Base-by-base conservation (phyloP, 73 alveolate species). In the Tetrahymena malaccensis region DNA sequence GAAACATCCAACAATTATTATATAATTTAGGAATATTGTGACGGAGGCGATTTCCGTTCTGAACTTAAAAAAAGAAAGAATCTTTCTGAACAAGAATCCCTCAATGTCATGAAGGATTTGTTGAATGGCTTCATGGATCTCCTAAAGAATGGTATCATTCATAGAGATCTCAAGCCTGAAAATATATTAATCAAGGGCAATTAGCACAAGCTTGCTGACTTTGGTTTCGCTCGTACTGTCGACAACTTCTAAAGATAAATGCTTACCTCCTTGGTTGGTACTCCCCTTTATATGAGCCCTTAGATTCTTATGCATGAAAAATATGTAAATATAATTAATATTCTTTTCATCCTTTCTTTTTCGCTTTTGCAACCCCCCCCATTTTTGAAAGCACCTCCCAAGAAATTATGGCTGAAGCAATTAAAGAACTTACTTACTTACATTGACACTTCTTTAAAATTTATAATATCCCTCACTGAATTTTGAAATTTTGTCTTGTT, bases 1-100 rank as follows among this genome's bases (percentile, higher is more conserved):
- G 97, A 96, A 96, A 96, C 98, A 34, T 17, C 95, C n/a, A 95
- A 96, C 58, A 94, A 95, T 55, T 95, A 55, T 35, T 96, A 96
- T 43, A 43, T 96, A n/a, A 94, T 96, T 34, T 94, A 95, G 50
- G 98, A 96, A 44, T 96, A 22, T 84, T 95, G 97, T 83, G 96
- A 94, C 50, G 98, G 98, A 31, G 98, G 98, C 25, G 98, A 96
- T 84, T 96, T 96, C 27, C 58, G 94, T 55, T 85, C 85, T 84
- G 93, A 85, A 22, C n/a, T 95, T 38, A 95, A 95, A 50, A 89
- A 95, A 50, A 95, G 38, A 70, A 95, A 95, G 43, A 50, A 17
- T 34, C 93, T 95, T 43, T 34, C 44, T 35, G 43, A 89, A 56
- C 70, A 95, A 22, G 97, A 95, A 25, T 89, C 95, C 34, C 83